Evolutionary conservation across 2,329 filamentous ascomycete genomes (phyloP).

Genomic region (Aureobasidium sp.): DNA sequence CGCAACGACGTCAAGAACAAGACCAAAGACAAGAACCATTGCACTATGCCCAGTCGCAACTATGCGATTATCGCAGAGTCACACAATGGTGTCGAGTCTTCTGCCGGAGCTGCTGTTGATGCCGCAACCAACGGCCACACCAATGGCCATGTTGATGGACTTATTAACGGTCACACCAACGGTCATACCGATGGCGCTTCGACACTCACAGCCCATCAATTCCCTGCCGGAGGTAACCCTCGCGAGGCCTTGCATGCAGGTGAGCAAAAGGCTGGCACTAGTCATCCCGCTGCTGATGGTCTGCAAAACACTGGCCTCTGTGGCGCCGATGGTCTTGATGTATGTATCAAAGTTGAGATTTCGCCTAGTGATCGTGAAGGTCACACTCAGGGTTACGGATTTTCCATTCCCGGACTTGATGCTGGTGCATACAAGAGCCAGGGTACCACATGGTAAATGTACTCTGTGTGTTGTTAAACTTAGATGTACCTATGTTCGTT

Average conservation of each 20-base stretch:
- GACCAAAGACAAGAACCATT: slow-evolving; percentile 67
- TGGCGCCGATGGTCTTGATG: slow-evolving; percentile 40
- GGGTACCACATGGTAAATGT: slow-evolving; percentile 18
- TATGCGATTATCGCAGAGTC: slow-evolving; percentile 57
- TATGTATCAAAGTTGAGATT: slow-evolving; percentile 44
- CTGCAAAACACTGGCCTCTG: slow-evolving; percentile 36
- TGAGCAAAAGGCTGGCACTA: slow-evolving; percentile 70
- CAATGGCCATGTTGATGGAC: slow-evolving; percentile 17
- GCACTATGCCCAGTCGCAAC: slow-evolving; percentile 71
- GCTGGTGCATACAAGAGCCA: slow-evolving; percentile 19
- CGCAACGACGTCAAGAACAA: slow-evolving; percentile 46
- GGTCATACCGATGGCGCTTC: slow-evolving; percentile 15
- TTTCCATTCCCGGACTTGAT: slow-evolving; percentile 41
- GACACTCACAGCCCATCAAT: not conserved
- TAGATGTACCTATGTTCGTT: not conserved
- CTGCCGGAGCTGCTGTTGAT: not conserved
- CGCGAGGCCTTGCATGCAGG: slow-evolving; percentile 67
- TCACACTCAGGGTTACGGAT: slow-evolving; percentile 44
- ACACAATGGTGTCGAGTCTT: slow-evolving; percentile 19
- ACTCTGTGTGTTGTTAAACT: too few species aligned
- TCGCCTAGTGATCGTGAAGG: slow-evolving; percentile 37
- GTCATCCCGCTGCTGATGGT: slow-evolving; percentile 61
- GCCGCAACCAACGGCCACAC: slow-evolving; percentile 17
- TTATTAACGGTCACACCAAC: slow-evolving; percentile 25
- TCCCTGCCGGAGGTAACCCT: slow-evolving; percentile 40